Base-by-base conservation (phyloP, 2,329 filamentous ascomycete genomes). In the Dothistroma septosporum region DNA sequence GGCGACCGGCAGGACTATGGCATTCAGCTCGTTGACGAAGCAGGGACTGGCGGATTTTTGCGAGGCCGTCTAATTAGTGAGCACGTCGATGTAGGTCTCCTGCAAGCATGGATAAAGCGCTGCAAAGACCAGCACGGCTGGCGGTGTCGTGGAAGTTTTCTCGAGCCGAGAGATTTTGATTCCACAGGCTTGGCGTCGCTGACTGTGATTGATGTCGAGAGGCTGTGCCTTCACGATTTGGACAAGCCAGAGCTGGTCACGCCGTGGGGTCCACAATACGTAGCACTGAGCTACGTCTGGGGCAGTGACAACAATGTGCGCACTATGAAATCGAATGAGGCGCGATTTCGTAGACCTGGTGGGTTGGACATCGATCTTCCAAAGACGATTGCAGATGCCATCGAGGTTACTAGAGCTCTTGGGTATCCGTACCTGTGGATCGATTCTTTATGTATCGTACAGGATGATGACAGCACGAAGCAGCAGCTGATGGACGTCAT, bases 231-330 rank as follows among this genome's bases (percentile, higher is more conserved):
- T 3, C 19, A 14, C 50, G 24, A 53, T 12, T 21, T 53, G 41
- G 16, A 14, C 14, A 44, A n/a, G 41, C n/a, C 9, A n/a, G 41
- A 44, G 12, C 41, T 44, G 14, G 16, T 44, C 16, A 44, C 41
- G 28, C 50, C 50, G n/a, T 28, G 19, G 32, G 50, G 6, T 11
- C 31, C 11, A 33, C 28, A 19, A 14, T 61, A 61, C 46, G 55
- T 35, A 14, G 59, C 59, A 9, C 55, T 58, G 11, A 57, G 54
- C 21, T 56, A 61, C 32, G 50, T 57, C 28, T 61, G 55, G 59
- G 54, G 59, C 32, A 16, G 22, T 2, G 22, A 48, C 16, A 35
- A 41, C 11, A 31, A 24, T 22, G 19, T 48, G 19, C 28, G 53
- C 16, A 53, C 50, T 16, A 32, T 12, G 31, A n/a, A 10, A 19